Evolutionary conservation across 208 protist genomes (phyloP), one percentile per base, ranked within the genome.

Genomic region (Wallacemonas sp.): DNA sequence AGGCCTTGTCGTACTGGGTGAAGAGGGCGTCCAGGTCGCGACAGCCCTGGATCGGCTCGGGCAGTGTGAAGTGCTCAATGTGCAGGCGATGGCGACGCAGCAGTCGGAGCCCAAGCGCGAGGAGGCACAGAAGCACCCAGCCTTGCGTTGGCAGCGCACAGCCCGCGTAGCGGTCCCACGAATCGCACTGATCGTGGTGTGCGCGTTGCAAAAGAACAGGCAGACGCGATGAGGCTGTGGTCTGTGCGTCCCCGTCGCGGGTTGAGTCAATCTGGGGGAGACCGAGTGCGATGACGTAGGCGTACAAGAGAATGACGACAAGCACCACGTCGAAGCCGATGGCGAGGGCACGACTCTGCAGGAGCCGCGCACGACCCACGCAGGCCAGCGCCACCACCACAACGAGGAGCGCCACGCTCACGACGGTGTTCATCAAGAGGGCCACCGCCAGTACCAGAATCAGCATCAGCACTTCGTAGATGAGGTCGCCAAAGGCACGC

Each of bases 241-340:
- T 50, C 25, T 11, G 8, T 11, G 8, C 48, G 16, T 3, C 39
- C 29, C 26, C 28, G 49, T 57, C 28, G 49, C 20, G 4, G 1
- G 18, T 31, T 18, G 14, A 49, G 12, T 3, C 32, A 39, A n/a
- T 62, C 33, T 23, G 70, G 70, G 70, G 70, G 23, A 76, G 26
- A 22, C 70, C 70, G n/a, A 76, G 63, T 14, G 26, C 50, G 38
- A 76, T 70, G 45, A 64, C 38, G 28, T 76, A 76, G 3, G 52
- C 23, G 16, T 59, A 59, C 18, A 41, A 0, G 22, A 59, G 52
- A 20, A 59, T 14, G 16, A 41, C 14, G 10, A 59, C 14, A 8
- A 41, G 4, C 16, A 14, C 26, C 52, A 18, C 14, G 16, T 59
- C 52, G 0, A 33, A 14, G 5, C 25, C 11, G 4, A 10, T 7